Evolutionary conservation across 768 basidiomycete genomes (phyloP), one percentile per base, ranked within the genome.

Genomic region (Boletus eberwhitei): DNA sequence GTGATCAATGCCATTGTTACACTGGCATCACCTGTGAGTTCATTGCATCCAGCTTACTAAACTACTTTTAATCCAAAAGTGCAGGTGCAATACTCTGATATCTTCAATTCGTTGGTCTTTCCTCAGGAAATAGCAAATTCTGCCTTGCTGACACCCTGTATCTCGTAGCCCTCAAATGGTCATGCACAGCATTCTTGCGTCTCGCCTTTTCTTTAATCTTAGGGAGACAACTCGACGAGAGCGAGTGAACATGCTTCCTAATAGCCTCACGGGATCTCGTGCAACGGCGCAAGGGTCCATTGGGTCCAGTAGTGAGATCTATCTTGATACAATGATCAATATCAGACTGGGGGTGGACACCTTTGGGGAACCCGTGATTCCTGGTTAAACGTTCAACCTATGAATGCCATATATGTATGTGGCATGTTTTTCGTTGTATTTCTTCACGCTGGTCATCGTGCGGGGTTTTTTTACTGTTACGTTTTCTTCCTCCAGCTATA

Each of bases 171-270:
- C 56, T 36, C 64, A 65, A 32, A 31, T 65, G 45, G 64, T 56
- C 22, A 51, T 55, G 48, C 64, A 65, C 24, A 65, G 64, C 24
- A 54, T 65, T 24, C 64, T 65, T 48, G 53, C 63, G 6, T 65
- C 64, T n/a, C 63, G 63, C 3, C 57, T 64, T 34, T 64, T 64
- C 42, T 64, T 64, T 32, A 62, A 64, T 46, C 63, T 64, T 29
- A 59, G 53, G 42, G 57, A 64, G 49, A 62, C 63, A 8, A 32
- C 24, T 16, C 61, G n/a, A 43, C 38, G 19, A 50, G 55, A 55
- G 38, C 34, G 53, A 44, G 2, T 5, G 8, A 26, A 7, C 6
- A 19, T 48, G 5, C n/a, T 31, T 14, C 41, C 40, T 3, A 26
- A 38, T 4, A 26, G 45, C n/a, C 54, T 55, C 4, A 26, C 60